Conservation (phyloP, 129 eudicot genomes). For the Flaveria trinervia region DNA sequence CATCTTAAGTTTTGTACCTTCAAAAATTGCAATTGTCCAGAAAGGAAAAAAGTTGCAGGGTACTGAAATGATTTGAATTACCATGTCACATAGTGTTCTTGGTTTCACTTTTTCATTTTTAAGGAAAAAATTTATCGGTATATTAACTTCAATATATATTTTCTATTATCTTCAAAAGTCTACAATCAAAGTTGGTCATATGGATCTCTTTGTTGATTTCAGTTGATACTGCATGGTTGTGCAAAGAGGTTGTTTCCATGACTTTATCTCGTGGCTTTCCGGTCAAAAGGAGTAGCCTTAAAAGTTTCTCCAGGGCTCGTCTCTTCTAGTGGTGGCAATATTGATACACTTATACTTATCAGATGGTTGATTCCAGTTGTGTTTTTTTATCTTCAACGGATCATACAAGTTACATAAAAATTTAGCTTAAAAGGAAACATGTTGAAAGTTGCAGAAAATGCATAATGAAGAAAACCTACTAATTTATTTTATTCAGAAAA, state of each 20-base stretch:
- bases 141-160: background rate
- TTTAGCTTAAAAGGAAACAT: background rate
- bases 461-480: background rate
- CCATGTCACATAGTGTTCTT: background rate
- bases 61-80: constrained; percentile 1
- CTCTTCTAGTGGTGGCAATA: background rate
- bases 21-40: background rate
- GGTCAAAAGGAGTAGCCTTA: background rate
- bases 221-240: constrained; percentile 1
- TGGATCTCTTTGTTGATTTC: background rate
- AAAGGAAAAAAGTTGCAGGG: background rate
- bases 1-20: background rate
- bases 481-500: background rate
- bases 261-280: background rate
- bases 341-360: constrained; percentile 6
- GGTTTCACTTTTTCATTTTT: background rate
- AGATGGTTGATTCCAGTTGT: background rate
- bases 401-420: background rate
- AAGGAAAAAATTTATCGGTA: background rate
- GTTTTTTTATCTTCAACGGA: background rate
- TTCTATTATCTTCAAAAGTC: constrained; percentile 10
- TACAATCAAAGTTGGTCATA: background rate
- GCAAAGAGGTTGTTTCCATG: background rate
- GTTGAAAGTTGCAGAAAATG: background rate
- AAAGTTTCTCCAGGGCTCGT: background rate